Evolutionary conservation across 768 basidiomycete genomes (phyloP), one percentile per base, ranked within the genome.

Genomic region (Tricholoma sp.): DNA sequence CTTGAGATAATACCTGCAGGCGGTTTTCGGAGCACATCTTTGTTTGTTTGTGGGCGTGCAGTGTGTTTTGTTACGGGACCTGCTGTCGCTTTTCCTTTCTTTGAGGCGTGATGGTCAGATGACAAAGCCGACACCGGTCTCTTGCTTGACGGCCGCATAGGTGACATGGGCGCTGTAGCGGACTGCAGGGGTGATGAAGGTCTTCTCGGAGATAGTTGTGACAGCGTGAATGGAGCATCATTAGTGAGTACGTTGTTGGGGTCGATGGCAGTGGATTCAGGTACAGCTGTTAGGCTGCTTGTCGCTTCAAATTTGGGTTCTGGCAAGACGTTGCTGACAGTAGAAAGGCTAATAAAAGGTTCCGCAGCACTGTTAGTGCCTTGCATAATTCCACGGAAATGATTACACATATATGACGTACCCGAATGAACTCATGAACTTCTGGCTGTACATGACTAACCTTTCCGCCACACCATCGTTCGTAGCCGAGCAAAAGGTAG

Each of bases 361-460:
- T 50, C 44, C 53, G 44, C 37, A 61, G 55, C 37, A 50, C 54
- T 50, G 52, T 59, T 44, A 58, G 48, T 31, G 31, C 32, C 24
- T 52, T 34, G 13, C 37, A 52, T 59, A 58, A 49, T 53, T 52
- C 24, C 44, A 28, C 36, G 32, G 42, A 31, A 24, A 44, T 59
- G 45, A 31, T 55, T 36, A 13, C 60, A 60, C 56, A 66, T 56
- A 65, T 64, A 17, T 56, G 66, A 75, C 80, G 54, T 68, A 81
- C 79, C 74, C 68, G 61, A 74, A 74, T 57, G 76, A 70, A 64
- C 63, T 66, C 59, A 76, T 74, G 57, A 80, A 55, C 54, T 72
- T 73, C 66, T 82, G 73, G 55, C 78, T 75, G 58, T 79, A 80
- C 58, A 74, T 74, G 62, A 84, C 66, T 60, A 84, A 73, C 62